Evolutionary conservation across 805 yeast genomes (phyloP).

Genomic region (Babjeviella inositovora): DNA sequence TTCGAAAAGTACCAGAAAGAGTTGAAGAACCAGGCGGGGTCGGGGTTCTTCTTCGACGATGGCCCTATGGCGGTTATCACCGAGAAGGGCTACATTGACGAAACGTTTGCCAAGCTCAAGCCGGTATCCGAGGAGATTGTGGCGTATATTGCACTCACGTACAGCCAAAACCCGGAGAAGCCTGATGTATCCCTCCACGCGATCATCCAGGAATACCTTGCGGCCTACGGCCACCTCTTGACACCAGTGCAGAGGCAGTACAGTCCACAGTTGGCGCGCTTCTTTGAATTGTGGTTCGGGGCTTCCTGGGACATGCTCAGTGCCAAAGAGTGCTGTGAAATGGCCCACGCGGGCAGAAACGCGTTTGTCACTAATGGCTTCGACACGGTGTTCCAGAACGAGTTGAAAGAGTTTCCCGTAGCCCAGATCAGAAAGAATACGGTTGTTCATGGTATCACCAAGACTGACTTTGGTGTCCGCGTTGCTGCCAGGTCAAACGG

Average conservation of each 20-base stretch:
- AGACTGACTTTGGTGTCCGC: conserved; percentile 16
- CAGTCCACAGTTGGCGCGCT: conserved; percentile 10
- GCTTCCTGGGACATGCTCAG: conserved; percentile 11
- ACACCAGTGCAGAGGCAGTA: conserved; percentile 9
- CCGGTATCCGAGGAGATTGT: conserved; percentile 14
- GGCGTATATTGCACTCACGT: conserved; percentile 10
- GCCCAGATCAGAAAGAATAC: conserved; percentile 5
- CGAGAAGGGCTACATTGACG: conserved; percentile 8
- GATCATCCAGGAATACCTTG: conserved; percentile 7
- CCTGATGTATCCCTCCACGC: conserved; percentile 8
- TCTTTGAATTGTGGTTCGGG: conserved; percentile 11
- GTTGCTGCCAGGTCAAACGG: too few relatives aligned
- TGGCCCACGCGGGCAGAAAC: conserved; percentile 12
- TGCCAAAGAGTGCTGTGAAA: conserved; percentile 7
- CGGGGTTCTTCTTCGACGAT: conserved; percentile 11
- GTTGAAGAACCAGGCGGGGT: too few relatives aligned
- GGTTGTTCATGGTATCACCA: conserved; percentile 11
- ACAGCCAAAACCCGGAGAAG: conserved; percentile 12
- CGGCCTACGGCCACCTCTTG: conserved; percentile 5
- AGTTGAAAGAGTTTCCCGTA: conserved; percentile 8
- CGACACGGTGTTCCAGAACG: conserved; percentile 9
- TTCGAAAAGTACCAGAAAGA: too few relatives aligned
- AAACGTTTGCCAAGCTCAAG: conserved; percentile 14
- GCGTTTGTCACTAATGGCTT: conserved; percentile 11
- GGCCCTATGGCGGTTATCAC: conserved; percentile 13